Percentiles rank a stretch among this genome's conserved stretches.
phyloP scores from a whole-genome alignment of 1,139 yeast genomes.

The Pichia sp. region DNA sequence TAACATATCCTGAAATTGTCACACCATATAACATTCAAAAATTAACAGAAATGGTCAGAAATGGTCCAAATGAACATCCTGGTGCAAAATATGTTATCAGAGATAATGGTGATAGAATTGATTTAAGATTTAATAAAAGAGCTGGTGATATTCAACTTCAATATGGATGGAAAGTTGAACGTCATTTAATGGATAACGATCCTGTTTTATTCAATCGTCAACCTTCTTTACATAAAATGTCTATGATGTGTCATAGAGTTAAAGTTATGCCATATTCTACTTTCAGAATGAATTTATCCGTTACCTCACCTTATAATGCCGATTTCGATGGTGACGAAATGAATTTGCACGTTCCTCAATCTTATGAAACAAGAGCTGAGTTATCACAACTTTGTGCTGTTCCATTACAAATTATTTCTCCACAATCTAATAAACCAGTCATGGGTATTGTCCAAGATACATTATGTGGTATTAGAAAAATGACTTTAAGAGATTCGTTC shows the following conservation, averaged over 20 bases:
- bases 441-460: conserved; percentile 99
- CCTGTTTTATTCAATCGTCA: conserved; percentile 98
- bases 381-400: conserved; percentile 92
- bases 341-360: conserved; percentile 99
- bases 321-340: conserved; percentile 99
- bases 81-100: conserved; percentile 98
- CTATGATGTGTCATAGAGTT: conserved; percentile 99
- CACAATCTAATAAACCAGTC: conserved; percentile 97
- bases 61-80: conserved; percentile 98
- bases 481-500: conserved; percentile 86
- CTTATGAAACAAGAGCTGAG: conserved; percentile 97
- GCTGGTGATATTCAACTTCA: conserved; percentile 98
- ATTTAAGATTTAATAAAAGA: conserved; percentile 90
- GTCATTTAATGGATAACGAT: conserved; percentile 95
- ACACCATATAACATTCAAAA: conserved; percentile 95
- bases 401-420: conserved; percentile 94
- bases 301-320: conserved; percentile 97
- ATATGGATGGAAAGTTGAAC: conserved; percentile 98
- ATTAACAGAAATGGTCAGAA: conserved; percentile 85
- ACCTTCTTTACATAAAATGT: conserved; percentile 98
- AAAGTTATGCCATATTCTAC: conserved; percentile 99
- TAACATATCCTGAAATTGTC: conserved; percentile 94
- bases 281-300: conserved; percentile 91
- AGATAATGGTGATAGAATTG: conserved; percentile 98
- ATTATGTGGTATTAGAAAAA: conserved; percentile 90